Base-by-base conservation (phyloP, 345 rosid genomes). In the Eucalyptus victrix region DNA sequence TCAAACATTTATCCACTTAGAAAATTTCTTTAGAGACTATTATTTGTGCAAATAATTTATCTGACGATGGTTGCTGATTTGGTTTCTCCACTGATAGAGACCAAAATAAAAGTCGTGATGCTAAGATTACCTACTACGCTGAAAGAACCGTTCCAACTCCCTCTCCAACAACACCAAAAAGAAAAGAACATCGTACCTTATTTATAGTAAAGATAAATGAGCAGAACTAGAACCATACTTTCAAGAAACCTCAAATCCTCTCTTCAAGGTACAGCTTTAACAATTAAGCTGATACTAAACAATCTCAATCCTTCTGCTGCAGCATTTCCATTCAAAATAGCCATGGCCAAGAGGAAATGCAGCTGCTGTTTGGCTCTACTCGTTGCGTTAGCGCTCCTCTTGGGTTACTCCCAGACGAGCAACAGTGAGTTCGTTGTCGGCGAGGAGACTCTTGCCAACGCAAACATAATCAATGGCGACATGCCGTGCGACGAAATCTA, bases 401-500 rank as follows among this genome's bases (percentile, higher is more conserved):
- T 40, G 83, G 24, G 45, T 23, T 12, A 23, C 45, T 37, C 83
- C 15, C 15, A 72, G 83, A 72, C 8, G 4, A 72, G 83, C 83
- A 21, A 10, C 10, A 19, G 83, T 24, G 28, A 9, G 83, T 34
- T 72, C 3, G 83, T 37, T 3, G 26, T 11, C 28, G 28, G 8
- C 15, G 28, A 19, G 8, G 83, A 72, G 83, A 72, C 83, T 37
- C 83, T 72, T 5, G 83, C 83, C 83, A 37, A 72, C 5, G 83
- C 83, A 10, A 37, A 37, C 45, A 11, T 37, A 40, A 37, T 49
- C 87, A n/a, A 30, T 40, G 44, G 44, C 3, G 87, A 18, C 65
- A 7, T 85, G 91, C 88, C 76, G n/a, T 96, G 97, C 87, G 97
- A 96, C 60, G 97, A 96, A 72, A 94, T 95, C 18, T 96, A 96